Evolutionary conservation across 495 filamentous ascomycete species (phyloP), one percentile per base, ranked within the genome.

Genomic region (Xylaria venustula): DNA sequence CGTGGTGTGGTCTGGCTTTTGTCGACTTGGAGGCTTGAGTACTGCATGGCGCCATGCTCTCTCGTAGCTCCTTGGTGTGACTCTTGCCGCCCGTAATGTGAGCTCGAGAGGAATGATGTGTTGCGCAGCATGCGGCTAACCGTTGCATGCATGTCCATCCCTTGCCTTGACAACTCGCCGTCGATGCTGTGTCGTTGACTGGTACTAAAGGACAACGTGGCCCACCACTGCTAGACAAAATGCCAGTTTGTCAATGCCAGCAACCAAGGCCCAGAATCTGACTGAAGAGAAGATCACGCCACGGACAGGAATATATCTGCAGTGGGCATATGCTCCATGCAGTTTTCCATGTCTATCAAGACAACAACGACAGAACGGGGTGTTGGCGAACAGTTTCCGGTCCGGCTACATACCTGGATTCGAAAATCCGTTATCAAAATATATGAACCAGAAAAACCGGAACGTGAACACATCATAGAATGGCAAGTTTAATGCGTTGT

Each of bases 91-190:
- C 50, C 50, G 50, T 54, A 20, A 22, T 48, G 50, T 41, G 23
- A 47, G 50, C 41, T 14, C 30, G n/a, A 60, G 26, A 46, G 26
- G 37, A 60, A 42, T 30, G 26, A 61, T 61, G 58, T 41, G 58
- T 61, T 48, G 26, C 42, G 58, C 58, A 48, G 25, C 58, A 61
- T 53, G 40, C 32, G 40, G 58, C 50, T 41, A 41, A 9, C 58
- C 32, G 26, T 36, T 20, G 41, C 50, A 61, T 46, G 22, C 58
- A 54, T 54, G 22, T 26, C 7, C 15, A 45, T 41, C 58, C 17
- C 3, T 23, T 37, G 49, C 36, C 19, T 17, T 54, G 50, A 53
- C 49, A 61, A 36, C 28, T 53, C 12, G 58, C 32, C 50, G 34
- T 61, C 2, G 50, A 54, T 41, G 50, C 42, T 30, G 42, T 48